Evolutionary conservation across 768 basidiomycete genomes (phyloP).

Genomic region (Auricularia heimuer): DNA sequence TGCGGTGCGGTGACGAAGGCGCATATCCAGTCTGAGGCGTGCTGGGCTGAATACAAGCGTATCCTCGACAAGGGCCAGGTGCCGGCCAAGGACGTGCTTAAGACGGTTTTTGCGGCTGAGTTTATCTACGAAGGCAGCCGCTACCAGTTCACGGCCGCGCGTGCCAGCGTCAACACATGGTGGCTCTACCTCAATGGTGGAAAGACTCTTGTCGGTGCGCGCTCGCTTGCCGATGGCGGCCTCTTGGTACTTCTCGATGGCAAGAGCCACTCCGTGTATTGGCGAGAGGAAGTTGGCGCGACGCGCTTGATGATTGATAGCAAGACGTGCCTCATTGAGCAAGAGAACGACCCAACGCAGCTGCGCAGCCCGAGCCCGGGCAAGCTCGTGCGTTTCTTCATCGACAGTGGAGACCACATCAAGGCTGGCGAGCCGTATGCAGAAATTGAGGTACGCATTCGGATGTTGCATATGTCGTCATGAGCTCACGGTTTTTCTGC

Average conservation of each 20-base stretch:
- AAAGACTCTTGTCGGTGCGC: slow-evolving; percentile 81
- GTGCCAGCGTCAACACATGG: slow-evolving; percentile 82
- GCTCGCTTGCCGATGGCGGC: slow-evolving; percentile 90
- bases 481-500: slow-evolving; percentile 4
- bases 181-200: slow-evolving; percentile 95
- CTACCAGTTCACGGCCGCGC: slow-evolving; percentile 91
- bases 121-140: slow-evolving; percentile 96
- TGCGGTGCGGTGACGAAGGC: slow-evolving; percentile 96
- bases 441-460: slow-evolving; percentile 75
- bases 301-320: slow-evolving; percentile 88
- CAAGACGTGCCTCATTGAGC: slow-evolving; percentile 97
- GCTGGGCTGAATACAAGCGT: slow-evolving; percentile 87
- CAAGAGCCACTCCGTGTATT: slow-evolving; percentile 94
- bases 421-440: slow-evolving; percentile 95
- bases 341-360: slow-evolving; percentile 99
- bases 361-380: slow-evolving; percentile 92
- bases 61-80: slow-evolving; percentile 98
- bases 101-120: slow-evolving; percentile 92
- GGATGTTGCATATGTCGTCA: slow-evolving; percentile 2
- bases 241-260: slow-evolving; percentile 86
- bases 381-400: slow-evolving; percentile 87
- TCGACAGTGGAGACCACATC: slow-evolving; percentile 96
- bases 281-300: slow-evolving; percentile 96
- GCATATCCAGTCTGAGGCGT: slow-evolving; percentile 79
- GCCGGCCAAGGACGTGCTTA: slow-evolving; percentile 85